Conservation (phyloP, 345 rosid species). For the Fremontodendron californicum region DNA sequence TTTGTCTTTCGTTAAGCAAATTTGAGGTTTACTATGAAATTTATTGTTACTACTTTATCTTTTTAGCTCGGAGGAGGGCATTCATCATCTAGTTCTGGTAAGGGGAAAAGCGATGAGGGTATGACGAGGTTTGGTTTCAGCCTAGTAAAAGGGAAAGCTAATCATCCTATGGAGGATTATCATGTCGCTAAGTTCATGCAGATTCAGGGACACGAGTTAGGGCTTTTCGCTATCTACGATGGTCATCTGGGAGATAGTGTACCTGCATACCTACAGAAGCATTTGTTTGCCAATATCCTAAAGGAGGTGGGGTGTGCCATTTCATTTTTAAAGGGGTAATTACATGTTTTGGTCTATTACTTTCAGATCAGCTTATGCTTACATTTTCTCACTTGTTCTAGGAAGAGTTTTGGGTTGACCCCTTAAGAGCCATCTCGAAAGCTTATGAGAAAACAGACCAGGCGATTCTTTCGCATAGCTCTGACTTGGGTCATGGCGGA, state of each 20-base stretch:
- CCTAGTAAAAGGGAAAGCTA: constrained; percentile 60
- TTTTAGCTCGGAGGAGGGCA: constrained; percentile 51
- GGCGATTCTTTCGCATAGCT: constrained; percentile 50
- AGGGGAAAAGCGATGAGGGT: constrained; percentile 49
- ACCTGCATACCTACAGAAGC: constrained; percentile 60
- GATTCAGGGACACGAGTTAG: constrained; percentile 50
- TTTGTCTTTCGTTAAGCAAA: background rate
- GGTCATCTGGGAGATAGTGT: constrained; percentile 68
- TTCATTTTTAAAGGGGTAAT: constrained; percentile 7
- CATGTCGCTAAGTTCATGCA: constrained; percentile 64
- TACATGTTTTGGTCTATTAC: constrained; percentile 12
- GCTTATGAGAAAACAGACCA: constrained; percentile 71
- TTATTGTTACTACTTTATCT: background rate
- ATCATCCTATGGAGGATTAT: constrained; percentile 80
- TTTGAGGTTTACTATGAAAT: background rate
- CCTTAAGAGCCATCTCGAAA: constrained; percentile 50
- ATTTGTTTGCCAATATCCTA: constrained; percentile 58
- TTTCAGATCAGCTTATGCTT: constrained; percentile 6
- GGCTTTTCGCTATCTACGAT: constrained; percentile 72
- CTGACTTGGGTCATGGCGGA: constrained; percentile 69
- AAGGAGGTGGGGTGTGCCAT: constrained; percentile 43
- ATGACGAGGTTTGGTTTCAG: constrained; percentile 56
- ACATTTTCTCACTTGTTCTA: constrained; percentile 20
- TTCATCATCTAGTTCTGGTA: constrained; percentile 54
- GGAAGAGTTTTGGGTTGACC: constrained; percentile 68